Evolutionary conservation across 2,329 filamentous ascomycete species (phyloP), one percentile per base, ranked within the genome.

Genomic region (Fusarium decemcellulare): DNA sequence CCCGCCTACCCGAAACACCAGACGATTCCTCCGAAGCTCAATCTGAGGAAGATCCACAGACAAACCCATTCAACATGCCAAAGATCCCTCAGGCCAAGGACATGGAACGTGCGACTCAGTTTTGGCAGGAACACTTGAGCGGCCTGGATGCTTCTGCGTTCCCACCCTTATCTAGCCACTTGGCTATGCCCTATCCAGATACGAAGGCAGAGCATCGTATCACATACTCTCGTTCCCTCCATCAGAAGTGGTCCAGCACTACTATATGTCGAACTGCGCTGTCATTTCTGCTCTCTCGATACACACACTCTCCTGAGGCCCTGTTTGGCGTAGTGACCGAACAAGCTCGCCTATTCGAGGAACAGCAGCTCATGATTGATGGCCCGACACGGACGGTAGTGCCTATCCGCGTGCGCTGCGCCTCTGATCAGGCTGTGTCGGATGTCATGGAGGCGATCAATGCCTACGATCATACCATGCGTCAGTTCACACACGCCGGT

Each of bases 101-200:
- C 1, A 8, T 27, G 9, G 8, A 42, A n/a, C 32, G 16, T 5
- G 43, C 11, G 0, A 50, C 5, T 18, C 37, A 39, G 15, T 61
- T 51, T 1, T 61, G 61, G 61, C 2, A 29, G 6, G 11, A 43
- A 0, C 39, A 61, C 12, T 39, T 63, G 4, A 16, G 14, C 2
- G 50, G 23, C 2, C 15, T 63, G 11, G 29, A 61, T 56, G 61
- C 61, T 14, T 63, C 57, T 12, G 36, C 50, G 6, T 63, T 63
- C 11, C 57, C 61, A 6, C 50, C 61, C 30, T 10, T 56, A 11
- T 4, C 15, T 34, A 32, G 30, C 5, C 57, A 29, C 0, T 12
- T 63, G 7, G 14, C 8, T 7, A 8, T 23, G 6, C 43, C 58
- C 14, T 39, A 8, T n/a, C 61, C 61, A 7, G 7, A 39, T 7